A percentile compares a stretch with the other conserved stretches of the same genome.
Evolutionary conservation across 139 green algal species (phyloP).

Genomic region (Zygnema circumcarinatum): DNA sequence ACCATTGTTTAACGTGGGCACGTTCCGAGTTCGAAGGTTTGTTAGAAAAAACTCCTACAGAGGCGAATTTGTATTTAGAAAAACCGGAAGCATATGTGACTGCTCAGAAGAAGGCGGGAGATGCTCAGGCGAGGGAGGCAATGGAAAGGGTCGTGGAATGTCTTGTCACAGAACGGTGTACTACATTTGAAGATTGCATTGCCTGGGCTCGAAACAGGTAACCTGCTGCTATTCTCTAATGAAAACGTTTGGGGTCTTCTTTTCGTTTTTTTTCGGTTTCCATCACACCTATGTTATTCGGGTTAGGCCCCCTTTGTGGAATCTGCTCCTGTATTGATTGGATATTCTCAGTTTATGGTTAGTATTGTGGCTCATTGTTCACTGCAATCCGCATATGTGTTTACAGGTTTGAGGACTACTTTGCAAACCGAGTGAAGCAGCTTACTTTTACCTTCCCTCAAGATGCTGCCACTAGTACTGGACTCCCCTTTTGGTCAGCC

Average conservation of each 20-base stretch:
- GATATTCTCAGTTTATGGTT: too few species aligned
- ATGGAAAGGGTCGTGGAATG: conserved; percentile 88
- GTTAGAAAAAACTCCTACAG: conserved; percentile 86
- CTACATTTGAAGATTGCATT: conserved; percentile 87
- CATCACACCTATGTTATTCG: too few species aligned
- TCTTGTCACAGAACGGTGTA: conserved; percentile 62
- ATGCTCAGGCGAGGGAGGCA: conserved; percentile 74
- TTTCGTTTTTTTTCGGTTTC: too few species aligned
- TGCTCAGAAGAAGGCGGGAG: conserved; percentile 29
- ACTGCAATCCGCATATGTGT: not conserved
- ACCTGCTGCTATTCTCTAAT: too few species aligned
- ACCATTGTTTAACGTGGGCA: conserved; percentile 88
- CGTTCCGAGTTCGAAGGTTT: conserved; percentile 95
- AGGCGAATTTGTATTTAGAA: conserved; percentile 89
- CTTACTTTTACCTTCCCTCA: conserved; percentile 95
- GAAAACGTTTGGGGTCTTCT: too few species aligned
- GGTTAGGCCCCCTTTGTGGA: not conserved
- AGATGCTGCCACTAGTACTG: conserved; percentile 89
- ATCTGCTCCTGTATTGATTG: not conserved
- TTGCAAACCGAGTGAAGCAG: conserved; percentile 90
- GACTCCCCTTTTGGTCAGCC: conserved; percentile 92
- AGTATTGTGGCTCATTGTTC: not conserved
- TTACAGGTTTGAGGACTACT: conserved; percentile 70
- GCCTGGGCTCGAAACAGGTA: conserved; percentile 75
- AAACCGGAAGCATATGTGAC: conserved; percentile 80